Evolutionary conservation across 306 rosid genomes (phyloP).

Genomic region (Citrullus amarus): DNA sequence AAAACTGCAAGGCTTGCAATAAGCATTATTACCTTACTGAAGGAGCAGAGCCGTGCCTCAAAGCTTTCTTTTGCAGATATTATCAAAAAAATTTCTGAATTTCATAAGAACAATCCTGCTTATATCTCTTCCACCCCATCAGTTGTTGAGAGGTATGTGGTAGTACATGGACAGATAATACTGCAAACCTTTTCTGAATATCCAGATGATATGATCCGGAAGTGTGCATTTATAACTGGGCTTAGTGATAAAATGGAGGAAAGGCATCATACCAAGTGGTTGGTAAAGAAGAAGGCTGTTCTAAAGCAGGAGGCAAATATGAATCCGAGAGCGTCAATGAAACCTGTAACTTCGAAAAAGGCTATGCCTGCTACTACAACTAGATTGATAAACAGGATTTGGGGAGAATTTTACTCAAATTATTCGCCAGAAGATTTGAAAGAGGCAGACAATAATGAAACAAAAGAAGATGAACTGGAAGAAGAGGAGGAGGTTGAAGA

Average conservation of each 20-base stretch:
- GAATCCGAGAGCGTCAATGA: constrained; percentile 80
- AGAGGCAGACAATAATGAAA: constrained; percentile 28
- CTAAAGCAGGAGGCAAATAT: constrained; percentile 45
- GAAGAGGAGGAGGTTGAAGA: constrained; percentile 66
- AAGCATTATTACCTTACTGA: constrained; percentile 60
- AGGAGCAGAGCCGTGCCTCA: constrained; percentile 78
- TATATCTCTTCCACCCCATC: constrained; percentile 61
- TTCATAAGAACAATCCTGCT: constrained; percentile 27
- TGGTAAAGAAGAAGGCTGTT: constrained; percentile 49
- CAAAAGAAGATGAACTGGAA: constrained; percentile 62
- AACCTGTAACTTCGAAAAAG: constrained; percentile 54
- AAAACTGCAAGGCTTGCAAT: constrained; percentile 74
- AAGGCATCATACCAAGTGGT: constrained; percentile 92
- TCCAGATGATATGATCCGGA: constrained; percentile 62
- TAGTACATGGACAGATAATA: constrained; percentile 90
- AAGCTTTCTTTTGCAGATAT: constrained; percentile 71
- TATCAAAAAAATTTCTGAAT: constrained; percentile 51
- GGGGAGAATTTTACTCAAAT: constrained; percentile 90
- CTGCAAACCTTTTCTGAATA: constrained; percentile 74
- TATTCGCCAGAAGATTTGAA: constrained; percentile 50
- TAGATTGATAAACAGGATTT: constrained; percentile 62
- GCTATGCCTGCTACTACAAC: constrained; percentile 96
- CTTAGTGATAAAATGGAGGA: constrained; percentile 74
- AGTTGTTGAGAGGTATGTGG: constrained; percentile 64
- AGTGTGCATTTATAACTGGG: constrained; percentile 66